Evolutionary conservation across 1,284 basidiomycete species (phyloP).

Genomic region (Sanghuangporus weigelae): DNA sequence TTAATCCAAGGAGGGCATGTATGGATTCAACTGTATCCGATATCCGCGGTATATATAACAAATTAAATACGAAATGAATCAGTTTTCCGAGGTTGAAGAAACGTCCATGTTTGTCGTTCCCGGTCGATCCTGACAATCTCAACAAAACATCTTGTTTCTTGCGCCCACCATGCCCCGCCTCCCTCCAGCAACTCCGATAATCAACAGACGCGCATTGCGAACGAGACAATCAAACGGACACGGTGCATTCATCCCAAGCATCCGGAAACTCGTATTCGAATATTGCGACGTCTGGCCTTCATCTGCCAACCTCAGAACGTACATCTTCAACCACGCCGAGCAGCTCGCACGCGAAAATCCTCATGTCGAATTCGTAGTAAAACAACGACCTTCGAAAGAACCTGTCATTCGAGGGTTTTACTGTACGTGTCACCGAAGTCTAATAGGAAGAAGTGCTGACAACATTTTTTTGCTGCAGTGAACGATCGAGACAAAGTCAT

Average conservation of each 20-base stretch:
- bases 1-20: not conserved
- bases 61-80: not conserved
- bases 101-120: not conserved
- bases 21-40: not conserved
- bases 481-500: conserved; percentile 81
- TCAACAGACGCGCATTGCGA: conserved; percentile 51
- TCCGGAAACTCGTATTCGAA: conserved; percentile 80
- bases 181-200: conserved; percentile 33
- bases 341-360: conserved; percentile 63
- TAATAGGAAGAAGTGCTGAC: conserved; percentile 14
- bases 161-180: conserved; percentile 31
- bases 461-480: conserved; percentile 37
- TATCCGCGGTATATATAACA: not conserved
- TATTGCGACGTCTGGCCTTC: conserved; percentile 79
- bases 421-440: conserved; percentile 35
- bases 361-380: conserved; percentile 77
- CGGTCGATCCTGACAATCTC: not conserved
- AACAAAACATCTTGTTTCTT: not conserved
- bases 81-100: not conserved
- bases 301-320: conserved; percentile 64
- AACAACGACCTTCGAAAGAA: conserved; percentile 64
- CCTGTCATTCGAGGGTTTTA: conserved; percentile 77
- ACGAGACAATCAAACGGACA: conserved; percentile 68
- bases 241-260: conserved; percentile 60
- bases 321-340: conserved; percentile 57